phyloP scores from a whole-genome alignment of 495 filamentous ascomycete species.

The Elaphomyces granulatus region DNA sequence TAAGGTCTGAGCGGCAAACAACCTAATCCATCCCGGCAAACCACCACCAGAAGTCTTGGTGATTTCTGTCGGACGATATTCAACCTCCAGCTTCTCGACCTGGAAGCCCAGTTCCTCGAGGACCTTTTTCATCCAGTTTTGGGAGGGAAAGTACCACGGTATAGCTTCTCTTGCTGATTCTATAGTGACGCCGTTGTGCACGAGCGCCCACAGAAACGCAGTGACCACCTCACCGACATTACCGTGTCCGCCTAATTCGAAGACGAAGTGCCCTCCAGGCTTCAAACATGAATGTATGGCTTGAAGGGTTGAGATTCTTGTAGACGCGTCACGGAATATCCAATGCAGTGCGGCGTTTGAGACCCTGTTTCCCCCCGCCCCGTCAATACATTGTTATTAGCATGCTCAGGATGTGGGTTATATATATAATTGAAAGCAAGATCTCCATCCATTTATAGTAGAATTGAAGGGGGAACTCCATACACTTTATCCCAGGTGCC shows the following conservation, averaged over 20 bases:
- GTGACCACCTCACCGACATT: conserved; percentile 52
- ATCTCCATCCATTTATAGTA: no score
- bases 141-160: conserved; percentile 67
- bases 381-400: no score
- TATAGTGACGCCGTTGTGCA: conserved; percentile 39
- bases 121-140: conserved; percentile 34
- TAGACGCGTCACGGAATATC: no score
- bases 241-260: conserved; percentile 62
- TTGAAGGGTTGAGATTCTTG: conserved; percentile 27
- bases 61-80: conserved; percentile 48
- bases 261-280: conserved; percentile 46
- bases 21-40: conserved; percentile 53
- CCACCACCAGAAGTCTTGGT: conserved; percentile 42
- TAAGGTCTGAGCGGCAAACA: conserved; percentile 48
- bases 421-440: no score
- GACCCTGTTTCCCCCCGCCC: no score
- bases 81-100: conserved; percentile 45
- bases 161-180: conserved; percentile 30
- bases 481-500: no score
- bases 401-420: no score
- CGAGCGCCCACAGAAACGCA: conserved; percentile 37
- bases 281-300: conserved; percentile 35
- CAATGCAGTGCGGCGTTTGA: no score
- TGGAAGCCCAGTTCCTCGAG: conserved; percentile 43
- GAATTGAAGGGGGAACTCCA: no score